Evolutionary conservation across 2,329 filamentous ascomycete species (phyloP), one percentile per base, ranked within the genome.

Genomic region (Aspergillus niger): DNA sequence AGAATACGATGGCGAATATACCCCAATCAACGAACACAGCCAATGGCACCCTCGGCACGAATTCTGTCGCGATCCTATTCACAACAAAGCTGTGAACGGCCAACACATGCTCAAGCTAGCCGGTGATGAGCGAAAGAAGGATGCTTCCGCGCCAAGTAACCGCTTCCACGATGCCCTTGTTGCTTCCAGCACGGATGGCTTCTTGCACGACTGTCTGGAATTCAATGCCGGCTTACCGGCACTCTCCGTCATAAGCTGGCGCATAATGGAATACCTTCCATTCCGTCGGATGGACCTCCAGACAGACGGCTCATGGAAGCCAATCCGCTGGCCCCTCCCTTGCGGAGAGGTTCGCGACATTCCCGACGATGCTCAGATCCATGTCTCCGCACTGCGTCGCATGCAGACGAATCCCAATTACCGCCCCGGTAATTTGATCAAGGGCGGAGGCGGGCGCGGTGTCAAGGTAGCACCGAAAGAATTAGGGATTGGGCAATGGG

Each of bases 221-320:
- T 91, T 86, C 67, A 81, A 82, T 11, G 83, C 85, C 11, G 90
- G 90, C 0, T 78, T 90, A 3, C 73, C 81, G 0, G 62, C 65
- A 24, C 58, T 78, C 3, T 84, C 86, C 0, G 89, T 91, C 0
- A 66, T 89, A 0, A 83, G 82, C 2, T 94, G 91, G 91, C 89
- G 87, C 38, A 72, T 91, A 22, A 91, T 94, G 90, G 91, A 94
- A 70, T 92, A 89, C 72, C 79, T 94, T 24, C 91, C 91, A 0
- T 93, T 94, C 76, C 84, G 89, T 1, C 82, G 91, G 24, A 93
- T 95, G 89, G 91, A 94, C 67, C 78, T 94, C 7, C 86, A 87
- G 63, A 61, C 79, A 0, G 89, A 93, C 63, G 90, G 90, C 0
- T 86, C 85, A 0, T 95, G 91, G 91, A 88, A 86, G 73, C 88